These are phyloP conservation scores for Umbilicus rupestris DNA, from an alignment of 164 flowering plant species.

Conservation along the genomic window DNA sequence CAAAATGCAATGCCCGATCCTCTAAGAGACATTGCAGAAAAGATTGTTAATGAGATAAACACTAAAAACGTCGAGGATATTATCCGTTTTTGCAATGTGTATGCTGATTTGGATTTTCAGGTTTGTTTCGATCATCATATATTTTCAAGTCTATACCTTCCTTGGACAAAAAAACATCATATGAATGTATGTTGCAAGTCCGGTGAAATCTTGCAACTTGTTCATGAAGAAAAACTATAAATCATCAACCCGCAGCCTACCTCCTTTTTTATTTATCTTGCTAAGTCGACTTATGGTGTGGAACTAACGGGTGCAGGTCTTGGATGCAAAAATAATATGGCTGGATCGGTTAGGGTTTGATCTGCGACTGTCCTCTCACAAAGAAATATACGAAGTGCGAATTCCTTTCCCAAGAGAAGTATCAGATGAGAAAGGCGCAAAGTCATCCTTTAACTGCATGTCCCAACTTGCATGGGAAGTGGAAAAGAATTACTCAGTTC, in stretches of 20 bases:
- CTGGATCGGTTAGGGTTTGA: slow-evolving; percentile 91
- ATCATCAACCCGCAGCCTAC: too few relatives aligned
- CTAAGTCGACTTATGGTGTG: neutral
- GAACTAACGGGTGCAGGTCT: slow-evolving; percentile 10
- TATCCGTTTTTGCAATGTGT: slow-evolving; percentile 66
- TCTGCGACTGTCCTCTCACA: slow-evolving; percentile 43
- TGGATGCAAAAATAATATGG: slow-evolving; percentile 75
- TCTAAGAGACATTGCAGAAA: slow-evolving; percentile 65
- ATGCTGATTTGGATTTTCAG: slow-evolving; percentile 56
- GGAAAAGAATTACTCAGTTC: slow-evolving; percentile 50
- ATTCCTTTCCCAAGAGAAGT: slow-evolving; percentile 95
- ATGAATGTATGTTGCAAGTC: too few relatives aligned
- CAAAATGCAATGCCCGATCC: slow-evolving; percentile 74
- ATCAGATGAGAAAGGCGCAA: slow-evolving; percentile 67
- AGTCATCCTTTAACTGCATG: slow-evolving; percentile 83
- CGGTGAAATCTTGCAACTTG: too few relatives aligned
- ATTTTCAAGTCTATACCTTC: too few relatives aligned
- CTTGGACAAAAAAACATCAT: too few relatives aligned
- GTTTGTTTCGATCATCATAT: slow-evolving; percentile 24
- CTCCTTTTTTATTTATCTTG: neutral
- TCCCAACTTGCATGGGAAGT: slow-evolving; percentile 97
- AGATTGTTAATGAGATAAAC: slow-evolving; percentile 64
- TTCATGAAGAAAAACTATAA: too few relatives aligned
- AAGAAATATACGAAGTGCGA: slow-evolving; percentile 48
- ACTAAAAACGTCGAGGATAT: slow-evolving; percentile 60